Base-by-base conservation (phyloP, 345 rosid species). In the Rhodamnia rubescens region DNA sequence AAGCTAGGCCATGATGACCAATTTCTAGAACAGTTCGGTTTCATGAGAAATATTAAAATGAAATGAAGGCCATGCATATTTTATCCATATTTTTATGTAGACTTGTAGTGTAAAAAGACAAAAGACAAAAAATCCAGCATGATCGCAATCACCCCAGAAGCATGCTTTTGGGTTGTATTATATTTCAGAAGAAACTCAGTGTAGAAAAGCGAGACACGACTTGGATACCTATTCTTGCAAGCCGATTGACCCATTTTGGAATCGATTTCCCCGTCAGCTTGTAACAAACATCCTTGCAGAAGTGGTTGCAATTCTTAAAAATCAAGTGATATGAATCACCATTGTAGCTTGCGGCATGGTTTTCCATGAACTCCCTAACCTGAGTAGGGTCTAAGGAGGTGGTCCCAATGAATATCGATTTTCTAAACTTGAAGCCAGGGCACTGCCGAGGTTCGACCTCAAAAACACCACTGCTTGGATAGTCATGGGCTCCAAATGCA, bases 401-500 rank as follows among this genome's bases (percentile, higher is more conserved):
- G 52, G 96, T 96, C 87, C 99, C 99, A 36, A 97, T 92, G 88
- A 92, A 92, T 92, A 96, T 91, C 2, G 99, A 93, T 87, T 91
- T 95, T 96, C 96, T 94, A 89, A 96, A 96, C 91, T 95, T 93
- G 96, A 94, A 97, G 6, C 99, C 99, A 5, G 99, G 99, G 87
- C 99, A 96, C 49, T 92, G 94, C 40, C 95, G 89, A 51, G 99
- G 99, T 85, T 97, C 99, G 36, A 93, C 96, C 93, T 96, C 99
- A 85, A 96, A 97, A 29, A 97, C 97, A 64, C 99, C 99, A 78
- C 95, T 97, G 11, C 94, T 92, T 26, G 99, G 86, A 84, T 92
- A 92, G 86, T 94, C 98, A 85, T 97, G 99, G 50, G 99, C 99
- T 89, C 99, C 99, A 84, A 97, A 97, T 42, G 99, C 99, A 88